These are phyloP conservation scores for Canavalia ensiformis DNA, from an alignment of 306 rosid genomes.

Conservation along the genomic window DNA sequence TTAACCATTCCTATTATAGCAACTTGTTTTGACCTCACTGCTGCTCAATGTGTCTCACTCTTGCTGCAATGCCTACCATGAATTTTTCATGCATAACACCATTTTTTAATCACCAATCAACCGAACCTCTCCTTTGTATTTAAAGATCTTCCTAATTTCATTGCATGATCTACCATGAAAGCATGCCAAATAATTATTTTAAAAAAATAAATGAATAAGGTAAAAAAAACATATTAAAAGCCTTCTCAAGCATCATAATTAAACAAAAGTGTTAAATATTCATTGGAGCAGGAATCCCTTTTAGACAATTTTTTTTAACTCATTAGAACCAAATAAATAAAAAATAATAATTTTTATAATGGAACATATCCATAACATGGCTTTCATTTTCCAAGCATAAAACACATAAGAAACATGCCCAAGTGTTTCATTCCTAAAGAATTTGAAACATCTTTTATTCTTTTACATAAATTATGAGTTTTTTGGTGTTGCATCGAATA, in stretches of 20 bases:
- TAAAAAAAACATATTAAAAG: neutral
- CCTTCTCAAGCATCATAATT: neutral
- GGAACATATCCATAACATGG: constrained; percentile 12
- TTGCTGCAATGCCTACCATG: constrained; percentile 6
- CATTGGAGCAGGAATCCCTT: neutral
- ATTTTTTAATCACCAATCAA: constrained; percentile 42
- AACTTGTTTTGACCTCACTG: constrained; percentile 30
- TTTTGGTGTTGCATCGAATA: constrained; percentile 40
- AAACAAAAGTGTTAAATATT: constrained; percentile 3
- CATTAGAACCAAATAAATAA: neutral
- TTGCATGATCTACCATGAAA: constrained; percentile 3
- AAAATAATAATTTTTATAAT: neutral
- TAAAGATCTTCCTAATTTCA: neutral
- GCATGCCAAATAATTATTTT: neutral
- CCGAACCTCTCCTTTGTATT: neutral
- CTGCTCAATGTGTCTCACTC: constrained; percentile 34
- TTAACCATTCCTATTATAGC: constrained; percentile 11
- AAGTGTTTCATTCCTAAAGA: constrained; percentile 34
- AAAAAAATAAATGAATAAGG: neutral
- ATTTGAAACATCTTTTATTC: constrained; percentile 47
- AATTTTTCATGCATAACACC: neutral
- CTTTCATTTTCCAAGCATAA: constrained; percentile 31
- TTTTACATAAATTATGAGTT: constrained; percentile 55
- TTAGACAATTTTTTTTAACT: neutral
- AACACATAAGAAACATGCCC: constrained; percentile 37